Percentiles rank a stretch among this genome's conserved stretches.
Conservation (phyloP, 1,139 yeast species). For the Protomyces pachydermus region DNA sequence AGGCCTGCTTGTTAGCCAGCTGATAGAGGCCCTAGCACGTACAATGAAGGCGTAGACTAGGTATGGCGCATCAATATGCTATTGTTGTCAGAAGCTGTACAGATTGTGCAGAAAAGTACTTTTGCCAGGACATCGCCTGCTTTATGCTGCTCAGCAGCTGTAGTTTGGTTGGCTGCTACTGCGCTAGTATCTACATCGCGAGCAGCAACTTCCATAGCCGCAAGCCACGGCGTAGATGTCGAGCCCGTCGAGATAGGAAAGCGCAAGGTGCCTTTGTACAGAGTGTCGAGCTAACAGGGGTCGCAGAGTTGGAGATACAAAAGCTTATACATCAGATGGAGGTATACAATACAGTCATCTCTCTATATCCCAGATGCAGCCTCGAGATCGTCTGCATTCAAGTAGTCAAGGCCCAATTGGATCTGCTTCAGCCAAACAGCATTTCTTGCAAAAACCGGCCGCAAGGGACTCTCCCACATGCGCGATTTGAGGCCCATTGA, state of each 20-base stretch:
- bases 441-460: constrained; percentile 44
- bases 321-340: too few species aligned
- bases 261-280: too few species aligned
- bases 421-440: constrained; percentile 44
- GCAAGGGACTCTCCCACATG: constrained; percentile 52
- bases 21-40: background rate
- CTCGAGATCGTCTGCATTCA: constrained; percentile 47
- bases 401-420: constrained; percentile 42
- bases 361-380: constrained; percentile 4
- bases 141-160: too few species aligned
- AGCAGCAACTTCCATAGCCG: too few species aligned
- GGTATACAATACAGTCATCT: too few species aligned
- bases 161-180: too few species aligned
- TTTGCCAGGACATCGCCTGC: background rate
- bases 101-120: background rate
- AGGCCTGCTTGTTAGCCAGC: background rate
- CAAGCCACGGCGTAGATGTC: too few species aligned
- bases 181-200: too few species aligned
- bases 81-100: background rate
- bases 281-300: too few species aligned
- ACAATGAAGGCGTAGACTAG: background rate
- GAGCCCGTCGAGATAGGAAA: too few species aligned
- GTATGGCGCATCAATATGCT: background rate
- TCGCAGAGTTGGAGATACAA: too few species aligned
- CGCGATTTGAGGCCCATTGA: constrained; percentile 42